These are phyloP conservation scores for Bryoerythrophyllum caledonicum DNA, from an alignment of 225 moss, liverwort and hornwort genomes.

Conservation along the genomic window DNA sequence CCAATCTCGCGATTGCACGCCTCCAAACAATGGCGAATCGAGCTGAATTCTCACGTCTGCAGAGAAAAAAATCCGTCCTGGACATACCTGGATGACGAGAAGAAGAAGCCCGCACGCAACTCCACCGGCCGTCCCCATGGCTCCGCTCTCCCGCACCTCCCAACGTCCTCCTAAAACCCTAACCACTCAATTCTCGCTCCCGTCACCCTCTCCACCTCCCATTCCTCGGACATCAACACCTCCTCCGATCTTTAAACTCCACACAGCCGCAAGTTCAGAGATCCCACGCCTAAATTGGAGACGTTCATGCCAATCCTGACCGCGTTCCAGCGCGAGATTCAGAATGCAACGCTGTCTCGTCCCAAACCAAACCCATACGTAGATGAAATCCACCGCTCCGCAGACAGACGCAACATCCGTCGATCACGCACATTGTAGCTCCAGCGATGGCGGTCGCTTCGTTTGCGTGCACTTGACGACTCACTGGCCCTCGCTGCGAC, in stretches of 20 bases:
- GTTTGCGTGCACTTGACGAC: not conserved
- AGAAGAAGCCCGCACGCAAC: slow-evolving; percentile 32
- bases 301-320: too few species aligned
- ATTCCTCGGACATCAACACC: not conserved
- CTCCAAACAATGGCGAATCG: not conserved
- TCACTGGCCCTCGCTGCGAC: not conserved
- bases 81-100: slow-evolving; percentile 40
- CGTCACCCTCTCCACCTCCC: too few species aligned
- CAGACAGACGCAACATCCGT: too few species aligned
- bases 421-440: too few species aligned
- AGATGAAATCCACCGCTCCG: too few species aligned
- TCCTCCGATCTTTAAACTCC: not conserved
- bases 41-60: not conserved
- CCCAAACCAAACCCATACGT: too few species aligned
- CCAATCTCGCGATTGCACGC: not conserved
- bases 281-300: too few species aligned
- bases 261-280: too few species aligned
- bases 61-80: not conserved
- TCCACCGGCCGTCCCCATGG: slow-evolving; percentile 32
- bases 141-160: slow-evolving; percentile 9
- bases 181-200: slow-evolving; percentile 8
- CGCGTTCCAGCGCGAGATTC: too few species aligned
- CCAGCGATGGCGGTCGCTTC: not conserved
- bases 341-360: too few species aligned
- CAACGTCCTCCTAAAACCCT: slow-evolving; percentile 15